Evolutionary conservation across 768 basidiomycete species (phyloP), one percentile per base, ranked within the genome.

Genomic region (Clavulina sp.): DNA sequence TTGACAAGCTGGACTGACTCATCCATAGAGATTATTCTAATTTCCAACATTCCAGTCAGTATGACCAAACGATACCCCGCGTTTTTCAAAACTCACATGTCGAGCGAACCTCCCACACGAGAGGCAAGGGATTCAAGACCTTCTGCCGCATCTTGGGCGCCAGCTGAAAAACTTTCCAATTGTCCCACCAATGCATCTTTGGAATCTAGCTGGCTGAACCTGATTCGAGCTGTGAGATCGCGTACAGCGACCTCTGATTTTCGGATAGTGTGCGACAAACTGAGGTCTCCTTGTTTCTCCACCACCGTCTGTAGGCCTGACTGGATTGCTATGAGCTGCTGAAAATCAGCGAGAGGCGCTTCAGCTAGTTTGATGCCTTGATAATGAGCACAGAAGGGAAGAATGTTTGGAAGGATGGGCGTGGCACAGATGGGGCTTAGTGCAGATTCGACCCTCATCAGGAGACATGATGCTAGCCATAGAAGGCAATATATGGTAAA

Each of bases 171-270:
- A 2, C 67, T 69, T 9, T 54, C 56, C 56, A 86, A 64, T 16
- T 67, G 58, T 6, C 72, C 66, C n/a, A 74, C 77, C 6, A 87
- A 59, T 21, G 61, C 53, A n/a, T 83, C 78, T 50, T 68, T 75
- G 24, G 74, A 73, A 53, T 67, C 73, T 59, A 87, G 62, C 16
- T 78, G 66, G 61, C 84, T 86, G 54, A 72, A 63, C 16, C 70
- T 70, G 18, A 85, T 77, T 28, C 83, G 68, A 4, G 74, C 70
- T 13, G 74, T 66, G 49, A 87, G 68, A 60, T 87, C 84, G 23
- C 63, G 67, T 1, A 79, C 81, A 13, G 83, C 84, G 73, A 85
- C 78, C 58, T 85, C 79, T 13, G 81, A 78, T 61, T 77, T 79
- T 64, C 83, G 77, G 56, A 87, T 73, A 51, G 82, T n/a, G n/a